Conservation (phyloP, 179 eudicot genomes). For the Corrigiola litoralis region DNA sequence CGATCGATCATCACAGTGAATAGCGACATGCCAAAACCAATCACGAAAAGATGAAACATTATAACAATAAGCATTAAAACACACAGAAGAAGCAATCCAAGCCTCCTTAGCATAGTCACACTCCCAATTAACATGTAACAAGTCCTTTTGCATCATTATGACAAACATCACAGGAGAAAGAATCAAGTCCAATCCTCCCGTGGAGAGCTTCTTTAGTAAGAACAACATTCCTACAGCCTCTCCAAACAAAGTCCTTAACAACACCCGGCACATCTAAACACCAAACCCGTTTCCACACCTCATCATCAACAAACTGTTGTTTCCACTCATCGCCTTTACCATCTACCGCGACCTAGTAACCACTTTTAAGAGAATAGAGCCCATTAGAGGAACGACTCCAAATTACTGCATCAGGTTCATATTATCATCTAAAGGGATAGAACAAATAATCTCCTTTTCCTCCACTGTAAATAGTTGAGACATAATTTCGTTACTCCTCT, state of each 20-base stretch:
- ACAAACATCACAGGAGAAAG: not conserved
- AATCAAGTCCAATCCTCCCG: not conserved
- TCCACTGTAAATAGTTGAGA: not conserved
- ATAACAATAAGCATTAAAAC: not conserved
- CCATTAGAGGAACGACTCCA: not conserved
- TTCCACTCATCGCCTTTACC: not conserved
- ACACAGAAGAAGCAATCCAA: not conserved
- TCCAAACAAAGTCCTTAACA: not conserved
- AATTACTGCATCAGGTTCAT: not conserved
- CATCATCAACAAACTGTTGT: not conserved
- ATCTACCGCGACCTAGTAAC: too few species aligned
- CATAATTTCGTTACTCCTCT: not conserved
- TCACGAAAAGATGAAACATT: not conserved
- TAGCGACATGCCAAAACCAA: not conserved
- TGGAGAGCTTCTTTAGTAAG: not conserved
- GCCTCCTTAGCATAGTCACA: not conserved
- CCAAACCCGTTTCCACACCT: too few species aligned
- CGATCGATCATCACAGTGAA: not conserved
- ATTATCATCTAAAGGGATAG: not conserved
- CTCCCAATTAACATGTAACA: not conserved
- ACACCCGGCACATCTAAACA: too few species aligned
- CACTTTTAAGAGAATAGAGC: not conserved
- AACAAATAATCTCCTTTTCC: not conserved
- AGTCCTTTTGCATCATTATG: not conserved
- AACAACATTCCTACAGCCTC: not conserved